Evolutionary conservation across 192 early-diverging fungal genomes (phyloP), one percentile per base, ranked within the genome.

Genomic region (Umbelopsis sp.): DNA sequence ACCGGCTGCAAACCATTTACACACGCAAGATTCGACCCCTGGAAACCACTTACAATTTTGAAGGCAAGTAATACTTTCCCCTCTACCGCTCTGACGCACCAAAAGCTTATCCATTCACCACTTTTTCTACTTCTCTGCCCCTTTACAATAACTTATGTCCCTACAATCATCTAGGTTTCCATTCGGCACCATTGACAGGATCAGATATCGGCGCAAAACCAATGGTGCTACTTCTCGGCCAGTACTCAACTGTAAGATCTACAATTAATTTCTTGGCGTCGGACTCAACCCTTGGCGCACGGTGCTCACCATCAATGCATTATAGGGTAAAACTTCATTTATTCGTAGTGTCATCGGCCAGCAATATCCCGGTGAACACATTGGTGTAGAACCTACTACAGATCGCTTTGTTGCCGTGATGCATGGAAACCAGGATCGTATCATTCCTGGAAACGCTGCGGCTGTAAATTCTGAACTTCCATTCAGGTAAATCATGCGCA

Each of bases 321-420:
- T 22, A 2, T 71, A 84, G 83, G 92, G 92, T n/a, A 94, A 94
- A 72, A 91, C 91, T 2, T 91, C 91, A 8, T 94, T 94, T 75
- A 88, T 94, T 62, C 88, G 91, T 71, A 88, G 91, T 65, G 70
- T 94, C 12, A 75, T 94, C 52, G 90, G 89, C 50, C 88, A 91
- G 68, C 83, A 89, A 10, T 94, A 94, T 70, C 92, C 91, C 11
- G 91, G 90, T 7, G 84, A 87, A 25, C 91, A 94, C 74, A 90
- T 94, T 74, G 92, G 92, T 11, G 89, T 90, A 7, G 93, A 94
- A 74, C 93, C 93, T 10, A 88, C 88, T 16, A 94, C 93, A 0
- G 93, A 94, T 76, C 78, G 91, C 10, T 94, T 94, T 71, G 90
- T 94, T 8, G 91, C 93, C 2, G 90, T 94, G 32, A 93, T 93